These are phyloP conservation scores for Conoideocrella luteorostrata DNA, from an alignment of 2,329 filamentous ascomycete genomes.

Conservation along the genomic window DNA sequence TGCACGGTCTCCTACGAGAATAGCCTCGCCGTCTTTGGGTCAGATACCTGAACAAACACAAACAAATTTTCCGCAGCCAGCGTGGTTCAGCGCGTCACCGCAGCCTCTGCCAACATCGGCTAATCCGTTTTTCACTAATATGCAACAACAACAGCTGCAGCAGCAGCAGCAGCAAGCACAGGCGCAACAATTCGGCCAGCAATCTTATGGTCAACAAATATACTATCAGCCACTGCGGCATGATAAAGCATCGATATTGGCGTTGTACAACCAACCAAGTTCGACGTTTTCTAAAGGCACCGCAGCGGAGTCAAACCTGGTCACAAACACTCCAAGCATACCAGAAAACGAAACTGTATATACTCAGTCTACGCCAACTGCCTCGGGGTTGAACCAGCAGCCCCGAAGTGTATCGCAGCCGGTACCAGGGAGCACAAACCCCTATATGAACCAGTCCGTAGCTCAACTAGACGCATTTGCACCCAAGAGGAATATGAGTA, in stretches of 20 bases:
- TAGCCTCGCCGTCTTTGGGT: conserved; percentile 42
- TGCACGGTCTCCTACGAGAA: conserved; percentile 40
- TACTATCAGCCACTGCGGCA: conserved; percentile 41
- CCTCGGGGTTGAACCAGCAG: conserved; percentile 17
- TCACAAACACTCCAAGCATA: conserved; percentile 21
- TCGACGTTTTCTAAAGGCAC: conserved; percentile 35
- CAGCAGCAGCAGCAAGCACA: conserved; percentile 17
- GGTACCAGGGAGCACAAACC: conserved; percentile 46
- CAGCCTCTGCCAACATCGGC: conserved; percentile 23
- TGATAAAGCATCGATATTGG: conserved; percentile 69
- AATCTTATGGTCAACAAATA: conserved; percentile 24
- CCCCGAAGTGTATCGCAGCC: conserved; percentile 26
- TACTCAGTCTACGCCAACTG: conserved; percentile 20
- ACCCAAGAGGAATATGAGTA: conserved; percentile 38
- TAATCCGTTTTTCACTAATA: conserved; percentile 32
- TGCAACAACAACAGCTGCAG: conserved; percentile 20
- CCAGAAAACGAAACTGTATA: conserved; percentile 21
- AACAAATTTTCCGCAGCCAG: conserved; percentile 38
- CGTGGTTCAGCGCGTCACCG: conserved; percentile 28
- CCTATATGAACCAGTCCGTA: conserved; percentile 40
- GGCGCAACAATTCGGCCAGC: conserved; percentile 18
- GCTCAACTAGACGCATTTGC: conserved; percentile 37
- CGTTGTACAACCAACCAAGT: conserved; percentile 62
- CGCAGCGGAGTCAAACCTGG: conserved; percentile 22
- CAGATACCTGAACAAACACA: conserved; percentile 49